Base-by-base conservation (phyloP, 768 basidiomycete species). In the Rhizopogon vinicolor region DNA sequence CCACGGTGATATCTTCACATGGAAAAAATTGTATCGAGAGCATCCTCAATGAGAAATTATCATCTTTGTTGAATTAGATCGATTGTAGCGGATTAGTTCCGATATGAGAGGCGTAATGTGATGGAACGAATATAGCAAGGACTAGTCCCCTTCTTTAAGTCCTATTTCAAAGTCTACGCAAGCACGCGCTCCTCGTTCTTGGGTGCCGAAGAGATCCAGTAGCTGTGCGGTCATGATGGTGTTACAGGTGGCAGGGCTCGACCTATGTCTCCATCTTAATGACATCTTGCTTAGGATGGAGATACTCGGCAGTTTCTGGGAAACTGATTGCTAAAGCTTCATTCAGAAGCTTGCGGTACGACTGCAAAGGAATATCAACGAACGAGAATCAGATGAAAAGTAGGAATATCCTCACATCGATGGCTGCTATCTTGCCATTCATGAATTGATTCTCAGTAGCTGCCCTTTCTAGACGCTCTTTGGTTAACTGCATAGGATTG, bases 371-470 rank as follows among this genome's bases (percentile, higher is more conserved):
- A 40, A 29, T 25, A 48, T 44, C 28, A 58, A 59, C 58, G 57
- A 53, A 53, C 54, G 31, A 10, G 33, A 13, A 19, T 0, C 33
- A 44, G 52, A 16, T 33, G 42, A 31, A 16, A n/a, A 33, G 9
- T 1, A 56, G 25, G 44, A 43, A 42, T 37, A 42, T 35, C 62
- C 81, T 62, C 59, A 90, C 89, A 53, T 84, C 80, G 28, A 93
- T 80, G 1, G 90, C 91, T 44, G 80, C 78, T 40, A 93, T 89
- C 65, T 93, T 92, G 29, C 89, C 91, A 63, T 93, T 91, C 87
- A 91, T 90, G 60, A 91, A 93, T 64, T 92, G 91, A 65, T 93
- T 93, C 72, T 93, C 92, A 2, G 89, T 88, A 31, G 91, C 89
- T 0, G 89, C 83, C 52, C 90, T 79, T 71, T 93, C 91, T 13